Evolutionary conservation across 345 rosid genomes (phyloP).

Genomic region (Mallotus nudiflorus): DNA sequence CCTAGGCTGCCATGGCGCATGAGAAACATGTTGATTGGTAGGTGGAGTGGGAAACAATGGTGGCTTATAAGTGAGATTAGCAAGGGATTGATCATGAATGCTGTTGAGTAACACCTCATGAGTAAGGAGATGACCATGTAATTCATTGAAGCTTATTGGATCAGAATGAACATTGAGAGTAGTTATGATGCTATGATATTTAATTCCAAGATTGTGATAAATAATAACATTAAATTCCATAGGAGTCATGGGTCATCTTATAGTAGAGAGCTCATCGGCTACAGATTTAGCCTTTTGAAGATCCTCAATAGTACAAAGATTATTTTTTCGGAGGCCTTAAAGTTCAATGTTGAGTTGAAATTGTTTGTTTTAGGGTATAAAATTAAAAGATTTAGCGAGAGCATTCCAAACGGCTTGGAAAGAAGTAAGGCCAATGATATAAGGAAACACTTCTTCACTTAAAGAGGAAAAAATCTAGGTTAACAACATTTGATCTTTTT

Average conservation of each 20-base stretch:
- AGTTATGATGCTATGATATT: not conserved
- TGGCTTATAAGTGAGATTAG: too few relatives aligned
- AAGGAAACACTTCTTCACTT: not conserved
- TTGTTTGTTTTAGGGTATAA: not conserved
- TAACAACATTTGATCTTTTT: not conserved
- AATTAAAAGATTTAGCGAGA: not conserved
- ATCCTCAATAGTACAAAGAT: not conserved
- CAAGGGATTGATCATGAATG: too few relatives aligned
- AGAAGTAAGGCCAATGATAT: not conserved
- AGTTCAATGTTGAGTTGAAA: not conserved
- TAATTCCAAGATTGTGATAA: not conserved
- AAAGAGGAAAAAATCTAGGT: not conserved
- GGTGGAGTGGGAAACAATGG: too few relatives aligned
- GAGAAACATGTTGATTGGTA: too few relatives aligned
- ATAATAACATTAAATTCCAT: too few relatives aligned
- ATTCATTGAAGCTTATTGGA: not conserved
- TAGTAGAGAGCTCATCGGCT: not conserved
- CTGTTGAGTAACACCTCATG: too few relatives aligned
- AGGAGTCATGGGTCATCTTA: not conserved
- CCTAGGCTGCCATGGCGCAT: too few relatives aligned
- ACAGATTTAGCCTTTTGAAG: not conserved
- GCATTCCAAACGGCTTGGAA: not conserved
- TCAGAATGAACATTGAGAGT: not conserved
- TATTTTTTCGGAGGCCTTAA: not conserved
- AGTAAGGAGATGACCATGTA: too few relatives aligned